Evolutionary conservation across 1,284 basidiomycete species (phyloP).

Genomic region (Ceratorhiza oryzae-sativae): DNA sequence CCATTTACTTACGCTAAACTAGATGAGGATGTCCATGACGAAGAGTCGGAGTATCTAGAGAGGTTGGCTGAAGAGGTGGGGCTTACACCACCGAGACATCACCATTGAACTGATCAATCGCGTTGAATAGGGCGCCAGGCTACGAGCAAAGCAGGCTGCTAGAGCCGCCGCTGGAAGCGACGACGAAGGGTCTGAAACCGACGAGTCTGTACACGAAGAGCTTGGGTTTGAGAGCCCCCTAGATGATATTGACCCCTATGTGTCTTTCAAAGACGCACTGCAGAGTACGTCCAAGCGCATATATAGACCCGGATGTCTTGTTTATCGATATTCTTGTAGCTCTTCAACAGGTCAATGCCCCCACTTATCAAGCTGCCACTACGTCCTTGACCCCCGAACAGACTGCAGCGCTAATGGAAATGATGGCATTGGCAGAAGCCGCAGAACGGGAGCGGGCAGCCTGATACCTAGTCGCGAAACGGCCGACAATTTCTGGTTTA

Average conservation of each 20-base stretch:
- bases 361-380: slow-evolving; percentile 72
- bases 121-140: slow-evolving; percentile 64
- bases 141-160: slow-evolving; percentile 66
- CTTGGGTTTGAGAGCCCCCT: slow-evolving; percentile 80
- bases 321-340: slow-evolving; percentile 53
- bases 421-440: slow-evolving; percentile 67
- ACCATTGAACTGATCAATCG: slow-evolving; percentile 25
- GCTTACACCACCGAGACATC: slow-evolving; percentile 40
- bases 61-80: slow-evolving; percentile 79
- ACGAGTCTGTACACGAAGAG: slow-evolving; percentile 72
- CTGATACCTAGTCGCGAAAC: no score
- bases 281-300: slow-evolving; percentile 58
- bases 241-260: slow-evolving; percentile 74
- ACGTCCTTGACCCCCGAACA: slow-evolving; percentile 73
- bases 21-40: slow-evolving; percentile 75
- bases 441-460: slow-evolving; percentile 29
- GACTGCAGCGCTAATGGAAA: slow-evolving; percentile 80
- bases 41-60: slow-evolving; percentile 82
- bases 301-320: neutral
- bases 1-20: neutral
- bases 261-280: slow-evolving; percentile 74
- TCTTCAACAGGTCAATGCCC: slow-evolving; percentile 74
- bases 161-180: slow-evolving; percentile 48
- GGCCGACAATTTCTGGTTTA: no score
- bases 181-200: slow-evolving; percentile 57